Evolutionary conservation across 2,329 filamentous ascomycete species (phyloP), one percentile per base, ranked within the genome.

Genomic region (Zalaria sp.): DNA sequence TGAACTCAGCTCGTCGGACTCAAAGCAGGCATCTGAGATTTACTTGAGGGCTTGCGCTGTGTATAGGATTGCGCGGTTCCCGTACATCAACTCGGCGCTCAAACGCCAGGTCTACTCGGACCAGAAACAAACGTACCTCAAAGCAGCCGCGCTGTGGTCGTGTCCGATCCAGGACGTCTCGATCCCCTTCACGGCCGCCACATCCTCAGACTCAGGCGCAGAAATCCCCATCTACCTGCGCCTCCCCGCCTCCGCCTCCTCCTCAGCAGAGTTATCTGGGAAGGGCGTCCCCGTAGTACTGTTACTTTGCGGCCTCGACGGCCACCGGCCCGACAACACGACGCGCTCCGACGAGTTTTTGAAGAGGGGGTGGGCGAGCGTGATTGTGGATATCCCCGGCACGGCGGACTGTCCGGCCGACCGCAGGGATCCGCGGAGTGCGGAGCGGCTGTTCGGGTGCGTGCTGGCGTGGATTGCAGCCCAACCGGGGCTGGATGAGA

Each of bases 401-500:
- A 81, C 77, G 2, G 79, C 75, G 4, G 79, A 83, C 54, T 81
- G 72, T 45, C 79, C 79, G 0, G 75, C 78, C 0, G 74, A 79
- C 47, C 65, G 74, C 27, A 63, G 66, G 1, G 79, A 83, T 52
- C 72, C 79, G 1, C 57, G 60, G 3, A 69, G 68, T 2, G 64
- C 75, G 0, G 80, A 83, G 51, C 66, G 79, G 2, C 58, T 82
- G 34, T 80, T 75, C 70, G 68, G 68, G 27, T 77, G 72, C 46
- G 60, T 83, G 27, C 58, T 83, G 3, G 69, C 69, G 29, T 83
- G 77, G 71, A 71, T 80, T 65, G 59, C 53, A 2, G 43, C 54
- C 3, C 60, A 72, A 39, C 58, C 63, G 1, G 53, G 62, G 27
- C 75, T 81, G 50, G 70, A 83, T 53, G 72, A 72, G 66, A 49